Evolutionary conservation across 805 yeast species (phyloP), one percentile per base, ranked within the genome.

Genomic region (Naumovozyma baii): DNA sequence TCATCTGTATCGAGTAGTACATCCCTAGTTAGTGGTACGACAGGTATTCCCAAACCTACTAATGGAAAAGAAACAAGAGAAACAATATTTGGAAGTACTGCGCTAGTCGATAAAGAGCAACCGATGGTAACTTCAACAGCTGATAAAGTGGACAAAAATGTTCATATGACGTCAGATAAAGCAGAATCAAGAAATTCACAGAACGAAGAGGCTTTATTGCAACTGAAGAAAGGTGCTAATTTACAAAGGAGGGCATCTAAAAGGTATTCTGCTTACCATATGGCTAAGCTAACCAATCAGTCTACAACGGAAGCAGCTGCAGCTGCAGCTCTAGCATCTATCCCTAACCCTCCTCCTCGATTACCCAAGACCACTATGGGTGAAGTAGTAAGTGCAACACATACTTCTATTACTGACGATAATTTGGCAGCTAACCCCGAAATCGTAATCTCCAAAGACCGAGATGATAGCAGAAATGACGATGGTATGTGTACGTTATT

Each of bases 171-270:
- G 2, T 18, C 33, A 10, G 16, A 13, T 10, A 10, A 36, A 3
- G 34, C 44, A 9, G 43, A 46, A 26, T 44, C 39, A 13, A 38
- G 50, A 19, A 34, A 32, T 28, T 32, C 43, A 19, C 38, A 46
- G 35, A 36, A 41, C 18, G 57, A 54, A 39, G 86, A 81, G 49
- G 86, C 95, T 0, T 66, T 88, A 20, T 68, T 78, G 0, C 84
- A 83, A 49, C 67, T 90, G 8, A 95, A 90, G 52, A 78, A 80
- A 34, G 85, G 88, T 3, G 84, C 83, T 36, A 81, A 84, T 2
- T 66, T 92, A 25, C 94, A 82, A 65, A 73, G 99, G 49, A 73
- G 96, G 45, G 99, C 97, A 0, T 88, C 96, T 0, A 81, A 90
- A 50, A 68, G 98, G 40, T 90, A 82, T 55, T 86, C 96, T 4